A percentile compares a stretch with the other conserved stretches of the same genome.
phyloP scores from a whole-genome alignment of 2,329 filamentous ascomycete genomes.

The Trichoderma koningii region DNA sequence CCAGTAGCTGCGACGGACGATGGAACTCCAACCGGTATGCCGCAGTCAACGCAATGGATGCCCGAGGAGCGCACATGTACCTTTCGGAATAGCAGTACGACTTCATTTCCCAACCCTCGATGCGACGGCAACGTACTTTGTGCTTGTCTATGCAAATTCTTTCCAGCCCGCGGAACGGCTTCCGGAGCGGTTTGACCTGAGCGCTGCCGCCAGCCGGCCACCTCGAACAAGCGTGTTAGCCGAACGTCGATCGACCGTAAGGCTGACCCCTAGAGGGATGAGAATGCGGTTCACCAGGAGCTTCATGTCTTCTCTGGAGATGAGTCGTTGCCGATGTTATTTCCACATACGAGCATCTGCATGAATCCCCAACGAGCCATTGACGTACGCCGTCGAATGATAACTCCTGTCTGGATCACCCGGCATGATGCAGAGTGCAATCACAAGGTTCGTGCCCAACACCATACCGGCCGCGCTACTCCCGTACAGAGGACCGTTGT shows the following conservation, averaged over 20 bases:
- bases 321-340: no score
- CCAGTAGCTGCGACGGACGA: background rate
- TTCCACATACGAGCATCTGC: background rate
- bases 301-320: background rate
- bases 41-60: slow-evolving; percentile 3
- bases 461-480: background rate
- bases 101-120: background rate
- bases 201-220: background rate
- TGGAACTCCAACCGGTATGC: background rate
- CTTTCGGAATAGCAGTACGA: background rate
- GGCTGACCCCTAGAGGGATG: background rate
- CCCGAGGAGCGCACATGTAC: background rate
- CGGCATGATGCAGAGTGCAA: background rate
- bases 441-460: slow-evolving; percentile 2
- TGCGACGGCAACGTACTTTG: background rate
- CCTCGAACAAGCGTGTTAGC: background rate
- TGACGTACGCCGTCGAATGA: background rate
- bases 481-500: background rate
- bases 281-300: background rate
- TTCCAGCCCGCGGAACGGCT: background rate
- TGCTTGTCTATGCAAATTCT: background rate
- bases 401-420: background rate
- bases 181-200: background rate
- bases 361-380: background rate
- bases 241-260: slow-evolving; percentile 10